Base-by-base conservation (phyloP, 495 filamentous ascomycete species). In the Aspergillus hancockii region DNA sequence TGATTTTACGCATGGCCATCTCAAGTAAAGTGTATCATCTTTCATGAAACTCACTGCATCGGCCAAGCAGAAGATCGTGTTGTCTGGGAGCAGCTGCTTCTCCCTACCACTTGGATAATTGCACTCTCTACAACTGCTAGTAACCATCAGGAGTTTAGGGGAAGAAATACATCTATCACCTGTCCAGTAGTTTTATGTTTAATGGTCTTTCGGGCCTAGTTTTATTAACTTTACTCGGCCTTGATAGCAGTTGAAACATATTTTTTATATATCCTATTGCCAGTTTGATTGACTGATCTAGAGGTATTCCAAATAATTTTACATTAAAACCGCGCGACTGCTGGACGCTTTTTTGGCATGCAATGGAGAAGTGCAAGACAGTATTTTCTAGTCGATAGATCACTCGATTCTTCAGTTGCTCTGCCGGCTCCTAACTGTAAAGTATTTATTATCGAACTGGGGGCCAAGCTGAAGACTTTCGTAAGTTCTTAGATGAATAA, bases 21-120 rank as follows among this genome's bases (percentile, higher is more conserved):
- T 3, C 71, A 85, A 54, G 77, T 93, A 5, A 87, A 81, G 55
- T 77, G 87, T 14, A 91, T 93, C 63, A 92, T 92, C 36, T 92
- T 92, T 56, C 90, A 93, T 60, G 90, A 92, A 71, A 83, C 92
- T n/a, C 90, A 93, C 67, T 90, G 80, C 16, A 91, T 92, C 55
- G 88, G 89, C 0, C 85, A 91, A 68, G 81, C 85, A 2, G 85
- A 92, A 18, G 90, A 93, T 64, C 89, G 90, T 52, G 72, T 91
- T 12, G 78, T 93, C 1, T 93, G 89, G 90, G 90, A 93, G 61
- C 90, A 93, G 63, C 76, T 93, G 9, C 74, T 92, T 13, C 79
- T 92, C 0, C 73, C 90, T 28, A 79, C 89, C 0, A 87, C 89
- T 9, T 91, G 89, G 0, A 90, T 93, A 49, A 87, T 93, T 58